phyloP scores from a whole-genome alignment of 2,329 filamentous ascomycete genomes.

The Claviceps arundinis region DNA sequence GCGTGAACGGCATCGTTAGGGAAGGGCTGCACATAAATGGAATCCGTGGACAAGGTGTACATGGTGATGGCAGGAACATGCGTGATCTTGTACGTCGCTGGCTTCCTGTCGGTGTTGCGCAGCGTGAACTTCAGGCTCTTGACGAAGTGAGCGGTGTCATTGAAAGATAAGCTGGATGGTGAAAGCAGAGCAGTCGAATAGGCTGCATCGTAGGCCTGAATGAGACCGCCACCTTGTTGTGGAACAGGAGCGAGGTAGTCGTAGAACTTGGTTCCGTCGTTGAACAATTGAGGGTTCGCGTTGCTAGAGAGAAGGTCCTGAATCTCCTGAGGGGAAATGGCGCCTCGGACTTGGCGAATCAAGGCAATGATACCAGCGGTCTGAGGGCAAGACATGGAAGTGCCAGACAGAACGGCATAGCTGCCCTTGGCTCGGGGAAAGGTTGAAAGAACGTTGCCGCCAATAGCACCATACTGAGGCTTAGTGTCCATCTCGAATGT shows the following conservation, averaged over 20 bases:
- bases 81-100: slow-evolving; percentile 37
- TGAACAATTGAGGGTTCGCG: slow-evolving; percentile 35
- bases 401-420: slow-evolving; percentile 41
- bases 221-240: slow-evolving; percentile 47
- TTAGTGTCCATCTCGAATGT: slow-evolving; percentile 45
- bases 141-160: slow-evolving; percentile 46
- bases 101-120: slow-evolving; percentile 35
- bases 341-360: slow-evolving; percentile 37
- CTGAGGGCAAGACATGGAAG: slow-evolving; percentile 47
- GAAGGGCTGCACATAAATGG: slow-evolving; percentile 26
- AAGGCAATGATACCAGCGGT: slow-evolving; percentile 42
- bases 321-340: slow-evolving; percentile 34
- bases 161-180: slow-evolving; percentile 46
- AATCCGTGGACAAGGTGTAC: slow-evolving; percentile 30
- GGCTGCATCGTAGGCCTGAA: slow-evolving; percentile 47
- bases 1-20: slow-evolving; percentile 30
- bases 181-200: slow-evolving; percentile 38
- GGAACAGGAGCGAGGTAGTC: slow-evolving; percentile 37
- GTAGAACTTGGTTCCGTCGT: slow-evolving; percentile 25
- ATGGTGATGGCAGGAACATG: slow-evolving; percentile 37
- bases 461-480: slow-evolving; percentile 41
- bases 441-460: slow-evolving; percentile 45
- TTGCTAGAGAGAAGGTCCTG: slow-evolving; percentile 36
- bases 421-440: slow-evolving; percentile 31
- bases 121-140: slow-evolving; percentile 38